phyloP scores from a whole-genome alignment of 495 filamentous ascomycete species.

The Neurospora africana region DNA sequence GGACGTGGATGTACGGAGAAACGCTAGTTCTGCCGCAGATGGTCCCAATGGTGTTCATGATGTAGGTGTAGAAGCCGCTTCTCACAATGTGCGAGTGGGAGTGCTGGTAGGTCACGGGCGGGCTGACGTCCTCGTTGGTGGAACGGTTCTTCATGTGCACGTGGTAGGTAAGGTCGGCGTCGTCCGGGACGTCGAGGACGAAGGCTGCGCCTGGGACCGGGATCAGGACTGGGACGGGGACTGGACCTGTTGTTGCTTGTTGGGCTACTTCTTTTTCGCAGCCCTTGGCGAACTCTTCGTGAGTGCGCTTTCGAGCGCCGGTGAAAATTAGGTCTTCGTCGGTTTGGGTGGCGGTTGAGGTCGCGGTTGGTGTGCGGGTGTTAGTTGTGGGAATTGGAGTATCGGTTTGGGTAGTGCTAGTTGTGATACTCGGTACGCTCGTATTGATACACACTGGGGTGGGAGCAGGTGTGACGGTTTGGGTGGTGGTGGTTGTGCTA shows the following conservation, averaged over 20 bases:
- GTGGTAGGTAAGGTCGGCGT: conserved; percentile 1
- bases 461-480: neutral
- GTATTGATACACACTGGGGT: neutral
- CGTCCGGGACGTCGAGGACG: neutral
- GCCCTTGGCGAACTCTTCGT: neutral
- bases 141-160: conserved; percentile 1
- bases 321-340: neutral
- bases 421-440: neutral
- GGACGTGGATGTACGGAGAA: neutral
- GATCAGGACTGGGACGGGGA: neutral
- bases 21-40: neutral
- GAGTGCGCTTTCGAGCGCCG: neutral
- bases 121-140: neutral
- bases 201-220: neutral
- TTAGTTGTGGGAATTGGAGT: neutral
- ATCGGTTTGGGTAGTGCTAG: neutral
- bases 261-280: neutral
- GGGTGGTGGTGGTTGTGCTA: neutral
- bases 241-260: neutral
- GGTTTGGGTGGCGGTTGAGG: neutral
- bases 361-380: neutral
- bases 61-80: neutral
- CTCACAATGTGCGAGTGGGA: neutral
- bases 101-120: neutral
- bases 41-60: neutral